Conservation (phyloP, 2,329 filamentous ascomycete genomes). For the Cladophialophora bantiana region DNA sequence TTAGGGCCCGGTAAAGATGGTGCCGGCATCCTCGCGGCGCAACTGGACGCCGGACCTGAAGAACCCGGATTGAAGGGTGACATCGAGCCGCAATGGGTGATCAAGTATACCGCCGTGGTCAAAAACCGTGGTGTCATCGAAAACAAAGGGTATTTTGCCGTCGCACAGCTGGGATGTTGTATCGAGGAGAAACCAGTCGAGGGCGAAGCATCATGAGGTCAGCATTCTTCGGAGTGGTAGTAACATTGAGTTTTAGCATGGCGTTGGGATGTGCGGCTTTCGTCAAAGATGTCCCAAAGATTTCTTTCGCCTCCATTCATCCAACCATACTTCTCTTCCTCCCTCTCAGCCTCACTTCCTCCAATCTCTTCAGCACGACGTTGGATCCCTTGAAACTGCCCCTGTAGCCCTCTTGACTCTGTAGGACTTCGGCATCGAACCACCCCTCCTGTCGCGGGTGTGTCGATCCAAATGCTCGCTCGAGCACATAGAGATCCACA, state of each 20-base stretch:
- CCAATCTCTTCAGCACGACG: constrained; percentile 78
- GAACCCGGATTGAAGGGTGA: constrained; percentile 73
- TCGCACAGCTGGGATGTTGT: constrained; percentile 70
- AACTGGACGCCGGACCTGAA: constrained; percentile 52
- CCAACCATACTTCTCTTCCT: constrained; percentile 98
- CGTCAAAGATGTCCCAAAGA: constrained; percentile 8
- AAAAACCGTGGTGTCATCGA: constrained; percentile 94
- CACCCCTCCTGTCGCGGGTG: constrained; percentile 84
- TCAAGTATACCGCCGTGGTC: constrained; percentile 96
- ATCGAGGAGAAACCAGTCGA: constrained; percentile 41
- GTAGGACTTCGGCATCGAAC: constrained; percentile 72
- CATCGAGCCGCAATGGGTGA: constrained; percentile 88
- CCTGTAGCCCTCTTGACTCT: constrained; percentile 66
- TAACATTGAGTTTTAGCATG: constrained; percentile 30
- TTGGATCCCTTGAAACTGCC: constrained; percentile 76
- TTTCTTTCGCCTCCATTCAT: constrained; percentile 50
- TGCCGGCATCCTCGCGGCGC: constrained; percentile 75
- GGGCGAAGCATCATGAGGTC: constrained; percentile 10
- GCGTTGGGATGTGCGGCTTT: constrained; percentile 20
- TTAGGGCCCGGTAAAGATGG: constrained; percentile 75
- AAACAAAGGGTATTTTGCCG: constrained; percentile 97
- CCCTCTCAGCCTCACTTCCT: constrained; percentile 91
- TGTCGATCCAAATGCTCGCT: constrained; percentile 92
- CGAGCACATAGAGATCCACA: constrained; percentile 94
- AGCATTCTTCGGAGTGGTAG: not conserved